These are phyloP conservation scores for Phylloporus sp. DNA, from an alignment of 768 basidiomycete species.

Conservation along the genomic window DNA sequence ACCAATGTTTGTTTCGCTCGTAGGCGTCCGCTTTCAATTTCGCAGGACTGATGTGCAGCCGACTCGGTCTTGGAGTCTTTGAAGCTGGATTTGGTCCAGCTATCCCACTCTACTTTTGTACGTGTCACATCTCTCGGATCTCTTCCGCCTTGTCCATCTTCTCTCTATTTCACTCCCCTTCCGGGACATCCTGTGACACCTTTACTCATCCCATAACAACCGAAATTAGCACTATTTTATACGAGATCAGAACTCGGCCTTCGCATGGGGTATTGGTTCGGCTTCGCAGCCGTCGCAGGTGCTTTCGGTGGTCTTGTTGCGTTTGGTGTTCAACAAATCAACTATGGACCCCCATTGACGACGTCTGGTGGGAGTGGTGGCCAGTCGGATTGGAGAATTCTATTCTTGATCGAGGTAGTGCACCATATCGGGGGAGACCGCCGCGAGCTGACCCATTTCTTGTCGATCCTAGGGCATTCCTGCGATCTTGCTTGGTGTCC, in stretches of 20 bases:
- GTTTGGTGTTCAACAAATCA: constrained; percentile 71
- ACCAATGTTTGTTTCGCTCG: background rate
- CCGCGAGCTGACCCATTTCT: background rate
- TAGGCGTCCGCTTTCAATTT: constrained; percentile 62
- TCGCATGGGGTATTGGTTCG: constrained; percentile 79
- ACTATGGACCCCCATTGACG: constrained; percentile 29
- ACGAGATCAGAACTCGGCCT: constrained; percentile 70
- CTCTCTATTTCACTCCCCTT: background rate
- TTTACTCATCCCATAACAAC: background rate
- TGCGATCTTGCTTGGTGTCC: constrained; percentile 55
- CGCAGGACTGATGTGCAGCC: constrained; percentile 49
- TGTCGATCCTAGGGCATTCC: constrained; percentile 51
- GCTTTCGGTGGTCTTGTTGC: constrained; percentile 84
- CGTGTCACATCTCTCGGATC: constrained; percentile 17
- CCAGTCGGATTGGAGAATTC: constrained; percentile 31
- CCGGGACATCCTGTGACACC: background rate
- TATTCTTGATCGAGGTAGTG: constrained; percentile 69
- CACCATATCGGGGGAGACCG: background rate
- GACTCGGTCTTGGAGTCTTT: constrained; percentile 67
- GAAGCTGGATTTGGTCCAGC: constrained; percentile 76
- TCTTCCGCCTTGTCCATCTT: too few relatives aligned
- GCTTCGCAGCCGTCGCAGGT: constrained; percentile 78
- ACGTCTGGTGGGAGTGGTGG: constrained; percentile 24
- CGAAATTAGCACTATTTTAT: constrained; percentile 63
- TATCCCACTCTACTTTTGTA: constrained; percentile 75